Conservation (phyloP, 176 grass and related monocot species). For the Eragrostis nindensis region DNA sequence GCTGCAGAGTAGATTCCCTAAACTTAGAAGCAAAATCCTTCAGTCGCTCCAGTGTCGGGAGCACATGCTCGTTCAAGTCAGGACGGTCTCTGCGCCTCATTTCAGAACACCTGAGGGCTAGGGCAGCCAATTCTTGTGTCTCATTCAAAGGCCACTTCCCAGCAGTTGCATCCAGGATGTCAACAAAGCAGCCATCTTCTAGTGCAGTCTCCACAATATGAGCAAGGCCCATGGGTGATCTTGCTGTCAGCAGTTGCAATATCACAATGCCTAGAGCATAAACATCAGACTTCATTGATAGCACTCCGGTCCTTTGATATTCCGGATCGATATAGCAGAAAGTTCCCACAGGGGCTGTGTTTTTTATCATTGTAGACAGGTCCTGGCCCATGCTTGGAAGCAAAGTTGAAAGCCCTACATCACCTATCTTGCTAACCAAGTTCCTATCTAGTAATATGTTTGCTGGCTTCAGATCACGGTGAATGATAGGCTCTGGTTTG, state of each 20-base stretch:
- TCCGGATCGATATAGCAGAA: conserved; percentile 98
- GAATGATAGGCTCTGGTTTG: conserved; percentile 89
- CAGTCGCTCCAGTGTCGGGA: conserved; percentile 60
- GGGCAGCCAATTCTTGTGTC: conserved; percentile 49
- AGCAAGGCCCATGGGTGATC: conserved; percentile 66
- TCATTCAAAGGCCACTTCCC: conserved; percentile 72
- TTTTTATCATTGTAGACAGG: conserved; percentile 59
- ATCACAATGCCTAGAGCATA: conserved; percentile 73
- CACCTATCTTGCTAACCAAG: conserved; percentile 82
- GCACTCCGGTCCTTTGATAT: conserved; percentile 71
- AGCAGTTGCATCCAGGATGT: conserved; percentile 64
- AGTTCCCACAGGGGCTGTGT: conserved; percentile 83
- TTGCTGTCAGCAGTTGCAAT: conserved; percentile 68
- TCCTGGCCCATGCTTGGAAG: conserved; percentile 45
- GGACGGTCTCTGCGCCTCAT: conserved; percentile 73
- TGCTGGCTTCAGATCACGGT: conserved; percentile 73
- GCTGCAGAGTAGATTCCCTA: conserved; percentile 26
- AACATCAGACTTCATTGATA: conserved; percentile 75
- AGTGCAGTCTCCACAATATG: conserved; percentile 62
- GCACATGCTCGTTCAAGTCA: conserved; percentile 48
- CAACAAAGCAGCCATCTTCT: conserved; percentile 44
- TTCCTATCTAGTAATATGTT: conserved; percentile 81
- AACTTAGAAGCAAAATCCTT: conserved; percentile 52
- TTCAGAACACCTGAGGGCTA: conserved; percentile 73
- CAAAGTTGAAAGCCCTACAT: conserved; percentile 84